A percentile compares a stretch with the other conserved stretches of the same genome.
phyloP scores from a whole-genome alignment of 192 early-diverging fungal species.

The Coemansia sp. region DNA sequence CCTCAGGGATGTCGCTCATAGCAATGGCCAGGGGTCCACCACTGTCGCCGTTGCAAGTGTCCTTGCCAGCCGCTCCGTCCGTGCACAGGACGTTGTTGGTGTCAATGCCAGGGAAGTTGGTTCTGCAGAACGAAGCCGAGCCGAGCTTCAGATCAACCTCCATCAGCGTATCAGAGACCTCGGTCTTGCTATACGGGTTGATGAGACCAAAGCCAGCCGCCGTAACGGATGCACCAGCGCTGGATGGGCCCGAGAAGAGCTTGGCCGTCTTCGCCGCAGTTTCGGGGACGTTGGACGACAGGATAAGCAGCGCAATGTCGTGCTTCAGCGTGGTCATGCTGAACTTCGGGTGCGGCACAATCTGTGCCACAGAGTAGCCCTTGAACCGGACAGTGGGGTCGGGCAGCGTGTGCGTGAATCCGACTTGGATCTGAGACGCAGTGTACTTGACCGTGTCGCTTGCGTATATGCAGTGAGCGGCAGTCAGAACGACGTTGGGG shows the following conservation, averaged over 20 bases:
- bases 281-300: constrained; percentile 16
- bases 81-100: constrained; percentile 40
- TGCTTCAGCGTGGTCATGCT: constrained; percentile 15
- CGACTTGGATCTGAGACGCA: constrained; percentile 23
- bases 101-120: constrained; percentile 11
- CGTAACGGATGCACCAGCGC: constrained; percentile 14
- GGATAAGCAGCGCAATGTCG: constrained; percentile 46
- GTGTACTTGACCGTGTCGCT: neutral
- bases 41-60: constrained; percentile 53
- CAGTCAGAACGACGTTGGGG: constrained; percentile 53
- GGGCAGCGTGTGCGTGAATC: constrained; percentile 25
- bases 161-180: constrained; percentile 29
- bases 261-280: constrained; percentile 16
- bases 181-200: constrained; percentile 10
- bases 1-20: constrained; percentile 4
- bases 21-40: constrained; percentile 46
- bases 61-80: constrained; percentile 33
- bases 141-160: constrained; percentile 32
- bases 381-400: constrained; percentile 12
- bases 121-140: constrained; percentile 8
- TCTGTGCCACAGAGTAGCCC: constrained; percentile 24
- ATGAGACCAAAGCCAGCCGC: constrained; percentile 51
- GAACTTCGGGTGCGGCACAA: constrained; percentile 34
- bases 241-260: constrained; percentile 25
- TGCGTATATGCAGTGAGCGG: constrained; percentile 44